phyloP scores from a whole-genome alignment of 495 filamentous ascomycete species.

The Penicillium robsamsonii region DNA sequence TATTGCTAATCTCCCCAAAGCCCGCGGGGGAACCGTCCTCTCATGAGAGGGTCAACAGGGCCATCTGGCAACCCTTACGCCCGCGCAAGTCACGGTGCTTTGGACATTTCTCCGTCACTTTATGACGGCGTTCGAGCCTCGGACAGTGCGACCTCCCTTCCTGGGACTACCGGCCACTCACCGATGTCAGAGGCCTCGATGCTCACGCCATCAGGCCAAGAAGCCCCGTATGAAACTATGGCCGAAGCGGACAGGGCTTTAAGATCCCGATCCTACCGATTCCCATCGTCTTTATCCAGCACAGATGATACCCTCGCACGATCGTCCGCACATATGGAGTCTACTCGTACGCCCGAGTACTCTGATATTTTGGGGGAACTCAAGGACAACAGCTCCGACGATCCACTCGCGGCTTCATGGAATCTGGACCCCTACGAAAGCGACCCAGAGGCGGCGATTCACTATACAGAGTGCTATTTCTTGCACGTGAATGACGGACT shows the following conservation, averaged over 20 bases:
- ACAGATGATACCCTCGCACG: slow-evolving; percentile 19
- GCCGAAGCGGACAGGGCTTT: slow-evolving; percentile 30
- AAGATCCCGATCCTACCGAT: slow-evolving; percentile 19
- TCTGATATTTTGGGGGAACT: slow-evolving; percentile 37
- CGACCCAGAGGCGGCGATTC: slow-evolving; percentile 45
- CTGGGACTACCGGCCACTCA: slow-evolving; percentile 36
- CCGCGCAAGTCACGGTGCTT: slow-evolving; percentile 17
- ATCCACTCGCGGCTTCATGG: slow-evolving; percentile 57
- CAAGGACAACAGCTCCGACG: slow-evolving; percentile 32
- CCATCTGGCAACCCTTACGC: slow-evolving; percentile 23
- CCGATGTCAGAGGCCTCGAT: slow-evolving; percentile 36
- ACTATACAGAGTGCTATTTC: slow-evolving; percentile 58
- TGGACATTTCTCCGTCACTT: slow-evolving; percentile 35
- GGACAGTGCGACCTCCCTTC: slow-evolving; percentile 36
- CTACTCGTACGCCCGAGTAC: slow-evolving; percentile 28
- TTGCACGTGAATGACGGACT: slow-evolving; percentile 50
- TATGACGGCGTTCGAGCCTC: slow-evolving; percentile 37
- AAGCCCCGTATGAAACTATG: slow-evolving; percentile 27
- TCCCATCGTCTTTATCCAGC: slow-evolving; percentile 16
- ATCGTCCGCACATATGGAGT: slow-evolving; percentile 13
- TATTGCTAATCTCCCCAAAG: slow-evolving; percentile 24
- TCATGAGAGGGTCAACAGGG: slow-evolving; percentile 23
- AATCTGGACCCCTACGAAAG: slow-evolving; percentile 61
- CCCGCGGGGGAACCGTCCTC: slow-evolving; percentile 40
- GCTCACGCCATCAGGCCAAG: slow-evolving; percentile 30